Conservation (phyloP, 208 protist species). For the Wallacemonas collosoma region DNA sequence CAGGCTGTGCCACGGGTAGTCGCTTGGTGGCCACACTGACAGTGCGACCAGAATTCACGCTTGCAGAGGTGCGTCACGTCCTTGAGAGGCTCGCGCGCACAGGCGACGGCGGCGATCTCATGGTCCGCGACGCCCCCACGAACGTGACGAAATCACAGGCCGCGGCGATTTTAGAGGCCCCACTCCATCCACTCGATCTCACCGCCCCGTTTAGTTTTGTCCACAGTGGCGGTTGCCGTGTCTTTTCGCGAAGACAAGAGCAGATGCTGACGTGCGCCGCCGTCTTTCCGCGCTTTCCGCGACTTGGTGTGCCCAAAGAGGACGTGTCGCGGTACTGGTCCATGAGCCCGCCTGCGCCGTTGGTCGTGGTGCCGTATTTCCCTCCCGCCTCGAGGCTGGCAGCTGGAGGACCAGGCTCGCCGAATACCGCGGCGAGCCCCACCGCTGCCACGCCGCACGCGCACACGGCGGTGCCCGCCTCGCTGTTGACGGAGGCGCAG, state of each 20-base stretch:
- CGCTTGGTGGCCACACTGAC: constrained; percentile 69
- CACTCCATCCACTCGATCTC: constrained; percentile 82
- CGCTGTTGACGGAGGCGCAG: background rate
- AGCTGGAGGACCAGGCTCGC: too few species aligned
- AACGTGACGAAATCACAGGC: constrained; percentile 50
- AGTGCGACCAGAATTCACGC: constrained; percentile 41
- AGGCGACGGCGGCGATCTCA: constrained; percentile 33
- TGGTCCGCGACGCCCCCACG: constrained; percentile 36
- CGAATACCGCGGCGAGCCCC: too few species aligned
- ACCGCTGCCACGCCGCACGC: background rate
- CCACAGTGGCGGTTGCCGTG: constrained; percentile 39
- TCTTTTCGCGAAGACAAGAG: constrained; percentile 32
- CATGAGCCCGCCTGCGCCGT: constrained; percentile 33
- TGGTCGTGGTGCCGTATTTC: constrained; percentile 29
- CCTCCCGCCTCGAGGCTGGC: background rate
- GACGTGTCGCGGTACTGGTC: constrained; percentile 21
- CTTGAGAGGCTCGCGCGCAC: constrained; percentile 43
- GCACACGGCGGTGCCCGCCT: background rate
- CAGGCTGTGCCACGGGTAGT: constrained; percentile 52
- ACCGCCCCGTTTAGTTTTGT: constrained; percentile 75
- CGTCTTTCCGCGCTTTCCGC: constrained; percentile 60
- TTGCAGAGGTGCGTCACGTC: constrained; percentile 58
- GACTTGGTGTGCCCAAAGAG: constrained; percentile 33
- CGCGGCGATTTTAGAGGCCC: constrained; percentile 35
- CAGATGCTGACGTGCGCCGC: constrained; percentile 32